Conservation (phyloP, 2,329 filamentous ascomycete genomes). For the Clarireedia homoeocarpa region DNA sequence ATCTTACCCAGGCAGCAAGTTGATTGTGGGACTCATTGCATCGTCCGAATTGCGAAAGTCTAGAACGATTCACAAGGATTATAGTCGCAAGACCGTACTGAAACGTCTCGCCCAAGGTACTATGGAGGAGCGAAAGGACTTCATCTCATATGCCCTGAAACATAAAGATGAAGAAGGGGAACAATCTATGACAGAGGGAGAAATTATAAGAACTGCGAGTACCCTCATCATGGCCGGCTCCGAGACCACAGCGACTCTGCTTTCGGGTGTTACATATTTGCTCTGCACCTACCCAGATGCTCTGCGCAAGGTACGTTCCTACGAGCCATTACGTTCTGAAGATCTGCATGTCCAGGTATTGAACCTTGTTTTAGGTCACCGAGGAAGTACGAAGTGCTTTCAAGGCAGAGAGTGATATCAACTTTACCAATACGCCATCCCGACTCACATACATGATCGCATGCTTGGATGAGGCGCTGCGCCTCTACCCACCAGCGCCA, state of each 20-base stretch:
- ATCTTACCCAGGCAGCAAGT: not conserved
- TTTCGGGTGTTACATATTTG: not conserved
- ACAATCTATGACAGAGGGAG: not conserved
- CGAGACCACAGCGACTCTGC: not conserved
- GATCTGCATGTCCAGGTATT: not conserved
- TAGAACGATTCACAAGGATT: not conserved
- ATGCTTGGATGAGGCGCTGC: too few relatives aligned
- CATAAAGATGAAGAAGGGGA: not conserved
- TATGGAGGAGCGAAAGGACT: not conserved
- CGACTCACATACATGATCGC: too few relatives aligned
- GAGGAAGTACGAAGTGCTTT: not conserved
- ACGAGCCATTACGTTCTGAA: not conserved
- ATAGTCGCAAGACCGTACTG: not conserved
- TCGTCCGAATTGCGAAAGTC: not conserved
- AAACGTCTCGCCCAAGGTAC: not conserved
- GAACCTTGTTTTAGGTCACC: not conserved
- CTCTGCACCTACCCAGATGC: not conserved
- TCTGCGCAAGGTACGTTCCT: not conserved
- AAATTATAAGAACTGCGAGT: not conserved
- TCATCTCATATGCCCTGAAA: not conserved
- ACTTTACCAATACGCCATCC: too few relatives aligned
- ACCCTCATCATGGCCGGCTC: not conserved
- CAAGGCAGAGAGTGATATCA: too few relatives aligned
- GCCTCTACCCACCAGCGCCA: too few relatives aligned
- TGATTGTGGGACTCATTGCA: not conserved